Conservation (phyloP, 768 basidiomycete species). For the Pleurotus cornucopiae region DNA sequence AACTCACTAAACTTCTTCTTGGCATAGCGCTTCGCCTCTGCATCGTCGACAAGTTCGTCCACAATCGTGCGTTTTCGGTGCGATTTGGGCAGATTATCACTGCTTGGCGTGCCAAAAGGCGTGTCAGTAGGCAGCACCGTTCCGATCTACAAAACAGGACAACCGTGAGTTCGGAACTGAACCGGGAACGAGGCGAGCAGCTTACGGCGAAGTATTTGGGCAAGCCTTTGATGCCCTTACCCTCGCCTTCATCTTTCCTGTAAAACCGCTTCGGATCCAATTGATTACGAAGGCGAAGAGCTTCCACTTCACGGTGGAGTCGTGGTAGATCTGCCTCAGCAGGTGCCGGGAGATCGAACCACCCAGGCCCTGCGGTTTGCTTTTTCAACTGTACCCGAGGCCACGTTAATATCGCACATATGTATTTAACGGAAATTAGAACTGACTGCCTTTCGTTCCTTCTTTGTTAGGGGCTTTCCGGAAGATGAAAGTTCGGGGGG, state of each 20-base stretch:
- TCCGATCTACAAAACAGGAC: conserved; percentile 54
- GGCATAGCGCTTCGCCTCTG: conserved; percentile 82
- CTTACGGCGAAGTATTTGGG: conserved; percentile 89
- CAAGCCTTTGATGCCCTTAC: conserved; percentile 77
- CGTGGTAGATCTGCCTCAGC: conserved; percentile 74
- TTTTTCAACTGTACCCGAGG: conserved; percentile 48
- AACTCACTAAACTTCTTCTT: conserved; percentile 87
- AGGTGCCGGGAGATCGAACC: conserved; percentile 89
- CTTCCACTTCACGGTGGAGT: conserved; percentile 81
- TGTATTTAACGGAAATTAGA: conserved; percentile 1
- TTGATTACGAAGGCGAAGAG: conserved; percentile 80
- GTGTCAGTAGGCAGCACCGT: conserved; percentile 66
- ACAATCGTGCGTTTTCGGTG: conserved; percentile 79
- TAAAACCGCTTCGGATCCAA: conserved; percentile 93
- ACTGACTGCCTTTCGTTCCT: conserved; percentile 64
- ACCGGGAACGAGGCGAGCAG: conserved; percentile 10
- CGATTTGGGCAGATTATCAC: conserved; percentile 67
- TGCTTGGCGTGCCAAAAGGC: conserved; percentile 67
- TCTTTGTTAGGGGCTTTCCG: conserved; percentile 69
- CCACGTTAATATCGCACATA: too few relatives aligned
- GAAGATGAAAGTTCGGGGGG: conserved; percentile 56
- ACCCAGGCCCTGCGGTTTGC: conserved; percentile 72
- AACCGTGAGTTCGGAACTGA: conserved; percentile 6
- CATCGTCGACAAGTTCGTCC: conserved; percentile 86
- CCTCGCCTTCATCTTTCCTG: conserved; percentile 80